Percentiles rank a stretch among this genome's conserved stretches.
Conservation (phyloP, 208 protist genomes). For the Herpetomonas tarakana region DNA sequence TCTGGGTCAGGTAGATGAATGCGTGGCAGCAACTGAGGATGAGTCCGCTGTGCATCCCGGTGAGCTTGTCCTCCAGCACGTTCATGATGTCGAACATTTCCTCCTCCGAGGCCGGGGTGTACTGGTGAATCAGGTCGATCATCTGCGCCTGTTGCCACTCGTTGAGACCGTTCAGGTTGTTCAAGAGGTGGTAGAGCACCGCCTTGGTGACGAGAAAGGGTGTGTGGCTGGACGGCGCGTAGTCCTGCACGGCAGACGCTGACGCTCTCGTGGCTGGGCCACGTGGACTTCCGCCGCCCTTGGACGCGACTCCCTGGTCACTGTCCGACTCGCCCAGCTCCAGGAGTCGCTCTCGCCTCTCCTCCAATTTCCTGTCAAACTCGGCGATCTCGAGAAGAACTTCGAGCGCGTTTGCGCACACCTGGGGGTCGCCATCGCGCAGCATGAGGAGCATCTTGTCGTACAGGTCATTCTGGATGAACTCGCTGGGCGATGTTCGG, state of each 20-base stretch:
- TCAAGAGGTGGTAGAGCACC: conserved; percentile 81
- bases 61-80: conserved; percentile 88
- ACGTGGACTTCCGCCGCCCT: no score
- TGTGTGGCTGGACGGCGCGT: conserved; percentile 4
- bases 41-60: conserved; percentile 84
- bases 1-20: conserved; percentile 89
- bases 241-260: conserved; percentile 15
- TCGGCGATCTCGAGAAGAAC: conserved; percentile 78
- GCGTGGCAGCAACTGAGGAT: conserved; percentile 77
- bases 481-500: conserved; percentile 38
- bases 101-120: conserved; percentile 63
- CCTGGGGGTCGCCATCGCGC: conserved; percentile 82
- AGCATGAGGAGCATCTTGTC: conserved; percentile 72
- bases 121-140: conserved; percentile 59
- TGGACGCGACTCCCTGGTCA: not conserved
- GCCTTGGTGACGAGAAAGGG: conserved; percentile 50
- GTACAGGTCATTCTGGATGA: conserved; percentile 33
- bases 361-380: conserved; percentile 15
- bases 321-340: not conserved
- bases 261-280: no score
- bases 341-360: not conserved
- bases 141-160: conserved; percentile 88
- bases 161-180: conserved; percentile 68
- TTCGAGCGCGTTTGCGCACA: conserved; percentile 71
- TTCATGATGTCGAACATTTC: conserved; percentile 94